Conservation (phyloP, 306 rosid genomes). For the Gastrolobium villosum region DNA sequence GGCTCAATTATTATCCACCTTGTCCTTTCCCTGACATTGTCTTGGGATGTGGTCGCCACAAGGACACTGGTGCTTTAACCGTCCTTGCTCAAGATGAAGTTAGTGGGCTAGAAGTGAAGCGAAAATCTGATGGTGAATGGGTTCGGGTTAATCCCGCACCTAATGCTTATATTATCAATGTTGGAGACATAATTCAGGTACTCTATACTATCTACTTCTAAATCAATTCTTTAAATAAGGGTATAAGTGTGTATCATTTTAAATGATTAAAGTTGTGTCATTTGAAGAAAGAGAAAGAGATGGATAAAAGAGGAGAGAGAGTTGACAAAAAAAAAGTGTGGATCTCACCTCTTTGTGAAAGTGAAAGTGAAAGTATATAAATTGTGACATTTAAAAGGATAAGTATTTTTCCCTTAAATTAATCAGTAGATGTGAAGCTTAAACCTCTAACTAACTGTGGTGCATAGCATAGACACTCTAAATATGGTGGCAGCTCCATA, state of each 20-base stretch:
- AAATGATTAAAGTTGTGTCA: no score
- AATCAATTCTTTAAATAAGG: not conserved
- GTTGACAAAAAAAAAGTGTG: no score
- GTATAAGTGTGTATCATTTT: no score
- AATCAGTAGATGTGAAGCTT: not conserved
- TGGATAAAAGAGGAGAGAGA: no score
- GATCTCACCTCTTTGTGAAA: no score
- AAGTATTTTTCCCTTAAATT: no score
- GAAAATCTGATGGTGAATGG: conserved; percentile 43
- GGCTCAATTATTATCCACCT: conserved; percentile 52
- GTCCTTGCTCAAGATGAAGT: conserved; percentile 48
- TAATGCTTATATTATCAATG: conserved; percentile 56
- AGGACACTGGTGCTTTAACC: conserved; percentile 42
- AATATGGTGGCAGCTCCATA: no score
- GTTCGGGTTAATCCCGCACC: conserved; percentile 44
- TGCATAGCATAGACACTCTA: no score
- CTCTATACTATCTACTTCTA: not conserved
- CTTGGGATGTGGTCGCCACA: conserved; percentile 51
- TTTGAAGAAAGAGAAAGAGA: no score
- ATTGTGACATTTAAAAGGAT: no score
- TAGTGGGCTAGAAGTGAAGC: conserved; percentile 38
- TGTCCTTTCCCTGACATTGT: conserved; percentile 51
- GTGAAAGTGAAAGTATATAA: no score
- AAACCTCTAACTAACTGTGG: not conserved
- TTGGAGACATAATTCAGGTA: conserved; percentile 51